Percentiles rank a stretch among this genome's conserved stretches.
Evolutionary conservation across 495 filamentous ascomycete species (phyloP).

Genomic region (Penicillium canescens): DNA sequence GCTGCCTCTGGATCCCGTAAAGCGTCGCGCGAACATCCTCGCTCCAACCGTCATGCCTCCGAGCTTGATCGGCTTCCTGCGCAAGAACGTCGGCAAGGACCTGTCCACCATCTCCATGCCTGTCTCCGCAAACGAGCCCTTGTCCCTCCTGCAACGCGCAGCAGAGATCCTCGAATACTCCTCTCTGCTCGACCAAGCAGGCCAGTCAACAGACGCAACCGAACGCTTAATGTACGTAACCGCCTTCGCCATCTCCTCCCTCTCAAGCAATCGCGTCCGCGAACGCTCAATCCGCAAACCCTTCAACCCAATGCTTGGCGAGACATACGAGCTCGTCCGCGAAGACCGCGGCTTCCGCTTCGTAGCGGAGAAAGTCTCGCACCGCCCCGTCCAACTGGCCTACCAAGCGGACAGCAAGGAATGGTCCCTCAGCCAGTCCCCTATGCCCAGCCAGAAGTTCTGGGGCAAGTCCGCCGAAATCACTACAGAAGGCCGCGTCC

Average conservation of each 20-base stretch:
- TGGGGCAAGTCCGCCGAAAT: slow-evolving; percentile 97
- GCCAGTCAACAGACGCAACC: slow-evolving; percentile 52
- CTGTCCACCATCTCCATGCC: slow-evolving; percentile 96
- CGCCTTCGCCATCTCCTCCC: slow-evolving; percentile 83
- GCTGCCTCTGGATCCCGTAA: slow-evolving; percentile 67
- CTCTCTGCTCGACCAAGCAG: slow-evolving; percentile 73
- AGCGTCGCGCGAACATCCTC: slow-evolving; percentile 69
- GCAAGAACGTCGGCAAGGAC: slow-evolving; percentile 98
- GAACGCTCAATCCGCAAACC: slow-evolving; percentile 95
- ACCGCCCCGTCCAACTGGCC: slow-evolving; percentile 88
- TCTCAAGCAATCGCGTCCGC: slow-evolving; percentile 76
- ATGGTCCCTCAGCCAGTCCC: slow-evolving; percentile 86
- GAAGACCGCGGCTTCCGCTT: slow-evolving; percentile 88
- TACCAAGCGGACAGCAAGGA: slow-evolving; percentile 82
- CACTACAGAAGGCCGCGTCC: slow-evolving; percentile 82
- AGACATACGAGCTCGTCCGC: slow-evolving; percentile 90
- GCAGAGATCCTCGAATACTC: slow-evolving; percentile 91
- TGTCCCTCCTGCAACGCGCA: slow-evolving; percentile 81
- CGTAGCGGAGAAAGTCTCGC: slow-evolving; percentile 87
- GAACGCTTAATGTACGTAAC: slow-evolving; percentile 82
- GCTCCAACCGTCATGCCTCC: slow-evolving; percentile 76
- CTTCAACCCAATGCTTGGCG: slow-evolving; percentile 96
- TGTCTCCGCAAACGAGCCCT: slow-evolving; percentile 92
- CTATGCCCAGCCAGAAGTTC: slow-evolving; percentile 91
- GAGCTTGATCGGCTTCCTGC: slow-evolving; percentile 87